phyloP scores from a whole-genome alignment of 768 basidiomycete species.

The Lanmaoa rubissima region DNA sequence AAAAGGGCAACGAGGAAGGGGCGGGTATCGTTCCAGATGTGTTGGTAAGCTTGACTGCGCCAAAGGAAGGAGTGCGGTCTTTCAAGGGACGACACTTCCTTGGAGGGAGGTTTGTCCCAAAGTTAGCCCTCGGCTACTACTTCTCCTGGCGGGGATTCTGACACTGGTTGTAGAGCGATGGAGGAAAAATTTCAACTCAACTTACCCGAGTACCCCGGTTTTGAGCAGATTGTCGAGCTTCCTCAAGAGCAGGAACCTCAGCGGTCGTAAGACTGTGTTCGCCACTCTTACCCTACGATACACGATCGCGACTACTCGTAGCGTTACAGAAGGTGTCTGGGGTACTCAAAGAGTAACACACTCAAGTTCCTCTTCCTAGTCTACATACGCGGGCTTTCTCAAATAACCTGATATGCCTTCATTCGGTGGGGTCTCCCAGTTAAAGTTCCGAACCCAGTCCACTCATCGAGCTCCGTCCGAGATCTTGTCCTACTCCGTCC shows the following conservation, averaged over 20 bases:
- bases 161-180: slow-evolving; percentile 48
- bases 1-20: slow-evolving; percentile 60
- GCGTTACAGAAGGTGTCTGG: background rate
- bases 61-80: slow-evolving; percentile 78
- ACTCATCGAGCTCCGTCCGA: background rate
- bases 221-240: slow-evolving; percentile 84
- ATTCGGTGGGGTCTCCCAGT: no score
- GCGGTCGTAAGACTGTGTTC: slow-evolving; percentile 3
- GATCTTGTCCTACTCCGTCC: background rate
- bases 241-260: slow-evolving; percentile 9
- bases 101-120: slow-evolving; percentile 90
- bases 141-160: background rate
- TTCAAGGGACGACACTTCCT: slow-evolving; percentile 89
- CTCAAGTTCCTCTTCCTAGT: background rate
- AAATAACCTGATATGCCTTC: background rate
- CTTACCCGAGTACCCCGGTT: slow-evolving; percentile 77
- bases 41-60: slow-evolving; percentile 89
- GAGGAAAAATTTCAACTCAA: slow-evolving; percentile 76
- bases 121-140: slow-evolving; percentile 45
- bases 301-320: background rate
- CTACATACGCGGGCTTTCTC: background rate
- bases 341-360: background rate
- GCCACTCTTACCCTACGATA: background rate
- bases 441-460: no score
- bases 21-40: slow-evolving; percentile 70